Base-by-base conservation (phyloP, 345 rosid genomes). In the Citropsis articulata region DNA sequence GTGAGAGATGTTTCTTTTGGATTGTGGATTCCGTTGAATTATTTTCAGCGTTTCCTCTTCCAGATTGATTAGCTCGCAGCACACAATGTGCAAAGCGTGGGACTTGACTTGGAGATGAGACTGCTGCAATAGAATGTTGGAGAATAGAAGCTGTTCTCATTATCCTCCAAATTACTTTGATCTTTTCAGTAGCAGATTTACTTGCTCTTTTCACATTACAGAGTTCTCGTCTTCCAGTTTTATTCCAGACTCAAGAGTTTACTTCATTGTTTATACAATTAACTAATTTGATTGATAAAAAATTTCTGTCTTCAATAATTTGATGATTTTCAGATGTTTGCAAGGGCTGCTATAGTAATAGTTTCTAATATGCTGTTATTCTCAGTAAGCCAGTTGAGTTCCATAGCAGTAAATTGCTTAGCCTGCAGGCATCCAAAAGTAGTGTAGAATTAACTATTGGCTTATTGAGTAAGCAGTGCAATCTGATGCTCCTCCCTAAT, bases 161-260 rank as follows among this genome's bases (percentile, higher is more conserved):
- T 45, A 13, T 45, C 50, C 5, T 45, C 50, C 50, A 13, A 45
- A 12, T 80, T 82, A 25, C 70, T 86, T 88, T 66, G 90, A 83
- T 78, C 66, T 71, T 75, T 86, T 85, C 9, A 88, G 85, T 76
- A 87, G 85, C 72, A 75, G 53, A 22, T 78, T 78, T 78, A 90
- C 92, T 75, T 89, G 78, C 48, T 83, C 79, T 72, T 83, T 88
- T 82, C 85, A 83, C 80, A 85, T 82, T 70, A 19, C 81, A 42
- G 89, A 89, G 84, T 78, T 88, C 79, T 88, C 90, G 75, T 88
- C 90, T 69, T 79, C 83, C 76, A 77, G 89, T 88, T 85, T 65
- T 19, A 45, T 48, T 31, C 45, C 42, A 82, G 84, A 69, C 28
- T 61, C 22, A 30, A 36, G 55, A 61, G 74, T 77, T 71, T 45